phyloP scores from a whole-genome alignment of 2,329 filamentous ascomycete species.

The Botrytis paeoniae region DNA sequence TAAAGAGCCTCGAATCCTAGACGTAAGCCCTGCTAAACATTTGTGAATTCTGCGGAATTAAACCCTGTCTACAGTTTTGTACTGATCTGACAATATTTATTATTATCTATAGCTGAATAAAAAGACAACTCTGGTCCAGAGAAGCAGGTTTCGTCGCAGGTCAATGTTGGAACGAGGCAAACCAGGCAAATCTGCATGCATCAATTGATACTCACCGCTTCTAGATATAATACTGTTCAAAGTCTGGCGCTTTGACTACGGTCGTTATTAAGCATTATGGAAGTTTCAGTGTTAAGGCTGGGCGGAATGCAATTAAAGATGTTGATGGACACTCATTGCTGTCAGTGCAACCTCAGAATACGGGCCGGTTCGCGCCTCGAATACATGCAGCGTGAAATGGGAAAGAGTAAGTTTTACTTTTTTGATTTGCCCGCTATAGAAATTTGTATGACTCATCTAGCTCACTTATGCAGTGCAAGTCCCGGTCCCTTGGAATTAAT shows the following conservation, averaged over 20 bases:
- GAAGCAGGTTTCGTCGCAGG: neutral
- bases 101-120: neutral
- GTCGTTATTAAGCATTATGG: neutral
- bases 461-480: neutral
- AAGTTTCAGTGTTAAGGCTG: neutral
- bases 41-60: neutral
- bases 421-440: neutral
- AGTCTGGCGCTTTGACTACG: neutral
- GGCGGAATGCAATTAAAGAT: neutral
- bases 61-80: neutral
- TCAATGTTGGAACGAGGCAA: neutral
- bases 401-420: neutral
- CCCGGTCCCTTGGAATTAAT: neutral
- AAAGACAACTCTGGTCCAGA: neutral
- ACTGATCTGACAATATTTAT: neutral
- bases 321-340: neutral
- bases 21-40: conserved; percentile 1
- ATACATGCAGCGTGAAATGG: neutral
- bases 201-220: neutral
- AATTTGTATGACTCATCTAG: neutral
- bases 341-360: neutral
- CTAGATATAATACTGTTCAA: neutral
- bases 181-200: neutral
- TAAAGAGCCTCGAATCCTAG: neutral
- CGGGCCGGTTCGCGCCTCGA: neutral